These are phyloP conservation scores for Fusarium virguliforme DNA, from an alignment of 2,329 filamentous ascomycete genomes.

Conservation along the genomic window DNA sequence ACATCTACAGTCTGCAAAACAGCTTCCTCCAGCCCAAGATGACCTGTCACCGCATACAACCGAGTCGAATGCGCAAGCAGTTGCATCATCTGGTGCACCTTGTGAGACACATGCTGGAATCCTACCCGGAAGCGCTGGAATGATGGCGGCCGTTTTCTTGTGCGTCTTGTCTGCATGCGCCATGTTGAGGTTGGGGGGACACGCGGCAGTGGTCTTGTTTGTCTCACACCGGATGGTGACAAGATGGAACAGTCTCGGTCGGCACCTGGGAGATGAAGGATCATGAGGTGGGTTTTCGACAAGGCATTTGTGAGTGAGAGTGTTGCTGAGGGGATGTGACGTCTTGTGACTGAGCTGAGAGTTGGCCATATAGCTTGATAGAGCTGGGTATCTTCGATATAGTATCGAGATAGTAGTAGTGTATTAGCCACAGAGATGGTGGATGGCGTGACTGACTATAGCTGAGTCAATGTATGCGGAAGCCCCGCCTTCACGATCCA, in stretches of 20 bases:
- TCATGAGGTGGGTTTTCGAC: background rate
- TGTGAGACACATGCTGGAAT: conserved; percentile 28
- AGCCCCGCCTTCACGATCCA: conserved; percentile 34
- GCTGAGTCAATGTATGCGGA: background rate
- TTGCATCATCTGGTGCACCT: conserved; percentile 6
- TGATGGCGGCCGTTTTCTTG: conserved; percentile 18
- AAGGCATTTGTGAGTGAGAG: background rate
- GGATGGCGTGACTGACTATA: conserved; percentile 24
- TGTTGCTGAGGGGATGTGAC: background rate
- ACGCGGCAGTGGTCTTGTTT: conserved; percentile 12
- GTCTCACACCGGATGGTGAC: conserved; percentile 4
- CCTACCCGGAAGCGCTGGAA: conserved; percentile 19
- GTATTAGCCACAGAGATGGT: conserved; percentile 9
- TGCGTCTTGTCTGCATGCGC: background rate
- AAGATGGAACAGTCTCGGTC: conserved; percentile 17
- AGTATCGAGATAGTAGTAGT: too few relatives aligned
- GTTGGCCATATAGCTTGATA: too few relatives aligned
- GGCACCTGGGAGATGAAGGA: conserved; percentile 6
- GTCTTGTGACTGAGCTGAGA: background rate
- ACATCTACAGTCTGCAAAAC: background rate
- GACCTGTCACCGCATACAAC: background rate
- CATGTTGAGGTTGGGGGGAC: conserved; percentile 10
- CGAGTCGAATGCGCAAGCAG: background rate
- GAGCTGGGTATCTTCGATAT: too few relatives aligned
- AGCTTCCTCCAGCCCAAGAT: background rate